Conservation (phyloP, 495 filamentous ascomycete species). For the Neurospora sp. region DNA sequence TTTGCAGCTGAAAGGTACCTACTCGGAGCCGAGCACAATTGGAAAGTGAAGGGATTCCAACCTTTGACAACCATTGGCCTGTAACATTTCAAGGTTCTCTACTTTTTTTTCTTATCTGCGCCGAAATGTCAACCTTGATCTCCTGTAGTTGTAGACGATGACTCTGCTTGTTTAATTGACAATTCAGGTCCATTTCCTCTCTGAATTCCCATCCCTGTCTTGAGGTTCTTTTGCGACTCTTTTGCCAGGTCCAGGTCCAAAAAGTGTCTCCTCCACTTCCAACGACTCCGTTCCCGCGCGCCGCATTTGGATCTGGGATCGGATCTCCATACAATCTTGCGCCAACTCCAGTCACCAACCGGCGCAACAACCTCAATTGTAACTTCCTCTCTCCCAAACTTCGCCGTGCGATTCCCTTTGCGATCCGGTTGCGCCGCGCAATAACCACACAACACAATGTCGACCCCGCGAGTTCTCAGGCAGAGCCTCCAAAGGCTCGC, state of each 20-base stretch:
- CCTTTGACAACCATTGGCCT: neutral
- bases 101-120: neutral
- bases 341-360: neutral
- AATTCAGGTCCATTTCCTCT: neutral
- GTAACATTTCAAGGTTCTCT: neutral
- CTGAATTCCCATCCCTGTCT: neutral
- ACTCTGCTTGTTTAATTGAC: neutral
- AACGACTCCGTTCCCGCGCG: neutral
- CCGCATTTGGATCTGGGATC: neutral
- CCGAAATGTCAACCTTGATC: neutral
- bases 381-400: no score
- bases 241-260: neutral
- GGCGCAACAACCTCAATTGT: no score
- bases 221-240: neutral
- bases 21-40: neutral
- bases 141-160: neutral
- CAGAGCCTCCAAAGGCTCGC: conserved; percentile 13
- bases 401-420: neutral
- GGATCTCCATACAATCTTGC: neutral
- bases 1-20: neutral
- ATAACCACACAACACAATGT: conserved; percentile 8
- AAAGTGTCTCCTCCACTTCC: neutral
- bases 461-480: conserved; percentile 10
- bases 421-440: neutral
- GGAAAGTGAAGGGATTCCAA: neutral